Percentiles rank a stretch among this genome's conserved stretches.
Evolutionary conservation across 2,329 filamentous ascomycete species (phyloP).

Genomic region (Fulvia fulva): DNA sequence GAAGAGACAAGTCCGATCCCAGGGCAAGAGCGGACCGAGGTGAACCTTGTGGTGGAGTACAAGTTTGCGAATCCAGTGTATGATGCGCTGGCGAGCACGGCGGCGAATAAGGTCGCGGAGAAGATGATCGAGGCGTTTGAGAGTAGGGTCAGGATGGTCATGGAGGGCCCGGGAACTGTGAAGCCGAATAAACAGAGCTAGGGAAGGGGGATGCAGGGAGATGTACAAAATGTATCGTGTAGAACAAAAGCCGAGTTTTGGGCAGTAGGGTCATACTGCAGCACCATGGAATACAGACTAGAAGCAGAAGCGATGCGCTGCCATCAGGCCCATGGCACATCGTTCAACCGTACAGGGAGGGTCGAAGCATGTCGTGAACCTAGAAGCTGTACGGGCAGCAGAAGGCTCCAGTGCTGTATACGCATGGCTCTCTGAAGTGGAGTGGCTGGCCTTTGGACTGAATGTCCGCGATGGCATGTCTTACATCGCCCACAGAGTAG

Average conservation of each 20-base stretch:
- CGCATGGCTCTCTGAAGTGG: too few species aligned
- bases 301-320: too few species aligned
- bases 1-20: conserved; percentile 42
- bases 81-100: conserved; percentile 71
- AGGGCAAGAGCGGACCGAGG: conserved; percentile 59
- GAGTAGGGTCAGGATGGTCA: conserved; percentile 62
- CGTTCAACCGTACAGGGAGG: too few species aligned
- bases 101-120: conserved; percentile 78
- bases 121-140: conserved; percentile 95
- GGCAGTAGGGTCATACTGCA: too few species aligned
- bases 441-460: too few species aligned
- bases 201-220: background rate
- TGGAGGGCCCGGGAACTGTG: conserved; percentile 24
- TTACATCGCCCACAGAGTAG: too few species aligned
- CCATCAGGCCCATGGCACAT: too few species aligned
- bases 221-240: background rate
- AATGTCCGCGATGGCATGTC: too few species aligned
- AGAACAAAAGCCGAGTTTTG: background rate
- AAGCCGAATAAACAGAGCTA: background rate
- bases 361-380: too few species aligned
- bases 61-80: conserved; percentile 88
- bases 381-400: too few species aligned
- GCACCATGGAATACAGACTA: too few species aligned
- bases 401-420: too few species aligned
- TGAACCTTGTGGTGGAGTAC: conserved; percentile 73